These are phyloP conservation scores for Nepenthes gracilis DNA, from an alignment of 148 eudicot species.

Conservation along the genomic window DNA sequence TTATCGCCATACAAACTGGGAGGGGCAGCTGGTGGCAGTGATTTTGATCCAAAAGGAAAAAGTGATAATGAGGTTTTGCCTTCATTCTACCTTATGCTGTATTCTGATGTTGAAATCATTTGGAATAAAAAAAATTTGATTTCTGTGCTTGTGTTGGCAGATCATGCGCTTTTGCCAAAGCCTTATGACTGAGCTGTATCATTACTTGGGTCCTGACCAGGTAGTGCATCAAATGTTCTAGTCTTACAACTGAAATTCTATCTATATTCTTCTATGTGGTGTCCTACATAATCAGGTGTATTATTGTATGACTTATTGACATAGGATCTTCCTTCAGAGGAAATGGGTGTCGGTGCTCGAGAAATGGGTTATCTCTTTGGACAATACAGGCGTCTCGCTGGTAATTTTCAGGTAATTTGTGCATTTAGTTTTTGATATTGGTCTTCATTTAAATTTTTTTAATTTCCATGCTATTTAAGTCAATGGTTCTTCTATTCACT, in stretches of 20 bases:
- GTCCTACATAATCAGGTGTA: background rate
- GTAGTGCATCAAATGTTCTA: constrained; percentile 18
- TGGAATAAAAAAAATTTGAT: background rate
- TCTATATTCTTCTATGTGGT: constrained; percentile 1
- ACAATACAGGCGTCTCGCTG: constrained; percentile 86
- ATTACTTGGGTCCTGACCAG: constrained; percentile 93
- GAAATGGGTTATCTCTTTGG: constrained; percentile 98
- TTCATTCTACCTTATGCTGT: constrained; percentile 1
- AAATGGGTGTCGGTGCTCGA: constrained; percentile 93
- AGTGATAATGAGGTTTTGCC: constrained; percentile 76
- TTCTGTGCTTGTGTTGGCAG: constrained; percentile 25
- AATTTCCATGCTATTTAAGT: background rate
- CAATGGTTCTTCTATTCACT: background rate
- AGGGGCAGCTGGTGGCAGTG: constrained; percentile 99
- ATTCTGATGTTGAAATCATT: background rate
- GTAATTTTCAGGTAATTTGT: constrained; percentile 71
- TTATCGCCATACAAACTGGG: constrained; percentile 95
- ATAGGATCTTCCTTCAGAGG: constrained; percentile 98
- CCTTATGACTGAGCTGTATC: constrained; percentile 82
- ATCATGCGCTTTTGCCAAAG: constrained; percentile 98
- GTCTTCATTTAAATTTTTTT: background rate
- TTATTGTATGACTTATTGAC: background rate
- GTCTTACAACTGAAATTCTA: background rate
- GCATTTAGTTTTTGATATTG: background rate
- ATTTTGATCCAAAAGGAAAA: constrained; percentile 98